Conservation (phyloP, 2,329 filamentous ascomycete species). For the Trichophyton simii region DNA sequence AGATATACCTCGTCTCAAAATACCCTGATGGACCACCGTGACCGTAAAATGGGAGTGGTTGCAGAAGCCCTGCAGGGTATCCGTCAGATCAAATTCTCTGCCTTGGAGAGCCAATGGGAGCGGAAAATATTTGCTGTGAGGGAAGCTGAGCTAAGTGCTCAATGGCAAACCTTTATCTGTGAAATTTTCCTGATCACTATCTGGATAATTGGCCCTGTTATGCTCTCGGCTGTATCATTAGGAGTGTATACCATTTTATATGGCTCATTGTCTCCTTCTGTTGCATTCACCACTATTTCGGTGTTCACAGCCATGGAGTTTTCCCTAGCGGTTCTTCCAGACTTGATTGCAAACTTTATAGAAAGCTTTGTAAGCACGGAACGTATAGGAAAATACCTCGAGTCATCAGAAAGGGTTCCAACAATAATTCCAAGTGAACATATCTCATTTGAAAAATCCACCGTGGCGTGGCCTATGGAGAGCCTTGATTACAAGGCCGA, state of each 20-base stretch:
- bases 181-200: conserved; percentile 53
- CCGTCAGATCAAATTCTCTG: conserved; percentile 74
- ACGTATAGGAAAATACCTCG: conserved; percentile 59
- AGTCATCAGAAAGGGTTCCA: conserved; percentile 50
- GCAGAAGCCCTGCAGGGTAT: conserved; percentile 69
- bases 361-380: conserved; percentile 62
- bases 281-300: conserved; percentile 67
- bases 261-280: conserved; percentile 53
- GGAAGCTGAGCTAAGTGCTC: conserved; percentile 51
- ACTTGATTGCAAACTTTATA: conserved; percentile 56
- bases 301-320: conserved; percentile 63
- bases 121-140: conserved; percentile 53
- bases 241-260: conserved; percentile 54
- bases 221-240: conserved; percentile 59
- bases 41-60: conserved; percentile 62
- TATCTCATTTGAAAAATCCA: conserved; percentile 54
- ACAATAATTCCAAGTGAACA: conserved; percentile 44
- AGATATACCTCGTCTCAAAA: conserved; percentile 54
- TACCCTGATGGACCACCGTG: conserved; percentile 60
- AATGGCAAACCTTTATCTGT: conserved; percentile 54
- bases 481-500: conserved; percentile 42
- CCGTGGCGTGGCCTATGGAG: conserved; percentile 63
- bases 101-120: conserved; percentile 63
- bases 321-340: conserved; percentile 57
- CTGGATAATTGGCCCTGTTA: conserved; percentile 61